Percentiles rank a stretch among this genome's conserved stretches.
Conservation (phyloP, 495 filamentous ascomycete genomes). For the Cercophora scortea region DNA sequence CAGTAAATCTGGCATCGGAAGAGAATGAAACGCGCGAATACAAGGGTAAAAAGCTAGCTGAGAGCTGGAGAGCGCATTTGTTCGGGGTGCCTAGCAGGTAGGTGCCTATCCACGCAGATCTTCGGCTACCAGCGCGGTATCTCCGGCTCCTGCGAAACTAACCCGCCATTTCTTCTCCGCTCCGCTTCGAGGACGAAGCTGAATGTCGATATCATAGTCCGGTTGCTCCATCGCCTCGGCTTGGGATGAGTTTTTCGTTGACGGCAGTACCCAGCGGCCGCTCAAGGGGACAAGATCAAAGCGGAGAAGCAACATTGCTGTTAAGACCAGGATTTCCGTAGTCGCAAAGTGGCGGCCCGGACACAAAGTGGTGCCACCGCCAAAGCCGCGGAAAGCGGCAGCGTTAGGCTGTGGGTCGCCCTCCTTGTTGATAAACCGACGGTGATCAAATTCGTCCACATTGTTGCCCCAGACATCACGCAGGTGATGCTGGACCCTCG, state of each 20-base stretch:
- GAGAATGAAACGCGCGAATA: too few species aligned
- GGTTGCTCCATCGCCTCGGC: slow-evolving; percentile 15
- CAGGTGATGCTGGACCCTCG: slow-evolving; percentile 8
- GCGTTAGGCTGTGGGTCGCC: background rate
- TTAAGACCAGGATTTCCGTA: slow-evolving; percentile 14
- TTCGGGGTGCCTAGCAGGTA: too few species aligned
- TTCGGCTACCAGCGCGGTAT: too few species aligned
- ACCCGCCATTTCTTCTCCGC: background rate
- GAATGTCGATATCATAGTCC: slow-evolving; percentile 16
- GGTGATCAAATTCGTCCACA: slow-evolving; percentile 12
- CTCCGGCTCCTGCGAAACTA: background rate
- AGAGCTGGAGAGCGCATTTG: too few species aligned
- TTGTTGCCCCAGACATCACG: slow-evolving; percentile 14
- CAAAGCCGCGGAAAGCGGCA: slow-evolving; percentile 22
- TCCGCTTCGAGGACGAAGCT: slow-evolving; percentile 6
- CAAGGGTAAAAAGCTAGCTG: too few species aligned
- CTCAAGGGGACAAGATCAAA: slow-evolving; percentile 10
- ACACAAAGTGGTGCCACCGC: slow-evolving; percentile 20
- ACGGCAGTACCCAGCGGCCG: background rate
- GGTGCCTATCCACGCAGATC: too few species aligned
- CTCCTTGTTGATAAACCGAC: slow-evolving; percentile 9
- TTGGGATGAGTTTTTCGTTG: slow-evolving; percentile 12
- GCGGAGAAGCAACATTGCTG: slow-evolving; percentile 4
- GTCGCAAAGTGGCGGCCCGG: slow-evolving; percentile 25
- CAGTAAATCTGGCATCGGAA: too few species aligned